Conservation (phyloP, 179 eudicot species). For the Silene coronaria region DNA sequence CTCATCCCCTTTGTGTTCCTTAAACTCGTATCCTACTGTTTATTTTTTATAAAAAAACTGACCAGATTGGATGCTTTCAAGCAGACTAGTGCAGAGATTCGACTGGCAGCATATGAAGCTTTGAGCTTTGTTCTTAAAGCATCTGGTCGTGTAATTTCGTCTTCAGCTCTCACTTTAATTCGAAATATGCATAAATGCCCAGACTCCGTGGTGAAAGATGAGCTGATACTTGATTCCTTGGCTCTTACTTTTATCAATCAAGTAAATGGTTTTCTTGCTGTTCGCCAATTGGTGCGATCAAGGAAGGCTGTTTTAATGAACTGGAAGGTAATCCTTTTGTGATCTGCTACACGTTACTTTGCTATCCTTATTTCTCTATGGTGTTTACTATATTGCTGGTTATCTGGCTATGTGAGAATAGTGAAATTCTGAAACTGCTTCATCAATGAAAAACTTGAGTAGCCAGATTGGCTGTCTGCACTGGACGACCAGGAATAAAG, state of each 20-base stretch:
- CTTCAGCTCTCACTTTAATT: constrained; percentile 37
- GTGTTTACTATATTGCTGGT: neutral
- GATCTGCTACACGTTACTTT: constrained; percentile 5
- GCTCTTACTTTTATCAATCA: constrained; percentile 53
- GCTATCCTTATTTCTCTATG: neutral
- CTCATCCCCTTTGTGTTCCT: neutral
- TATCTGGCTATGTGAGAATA: constrained; percentile 5
- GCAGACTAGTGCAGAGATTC: constrained; percentile 69
- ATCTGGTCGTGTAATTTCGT: constrained; percentile 38
- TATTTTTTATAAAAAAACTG: neutral
- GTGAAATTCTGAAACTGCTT: neutral
- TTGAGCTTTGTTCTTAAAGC: constrained; percentile 53
- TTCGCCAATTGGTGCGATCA: constrained; percentile 57
- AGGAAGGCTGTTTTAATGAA: constrained; percentile 75
- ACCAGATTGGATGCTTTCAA: constrained; percentile 19
- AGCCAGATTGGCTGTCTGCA: constrained; percentile 1
- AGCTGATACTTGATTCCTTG: constrained; percentile 52
- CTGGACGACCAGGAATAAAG: neutral
- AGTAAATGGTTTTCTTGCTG: constrained; percentile 52
- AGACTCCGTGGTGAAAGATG: constrained; percentile 20
- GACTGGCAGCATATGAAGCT: constrained; percentile 76
- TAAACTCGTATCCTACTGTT: neutral
- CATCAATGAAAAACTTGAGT: neutral
- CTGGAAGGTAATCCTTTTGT: constrained; percentile 54
- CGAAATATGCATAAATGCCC: constrained; percentile 30